phyloP scores from a whole-genome alignment of 2,329 filamentous ascomycete genomes.

The Albifimbria verrucaria region DNA sequence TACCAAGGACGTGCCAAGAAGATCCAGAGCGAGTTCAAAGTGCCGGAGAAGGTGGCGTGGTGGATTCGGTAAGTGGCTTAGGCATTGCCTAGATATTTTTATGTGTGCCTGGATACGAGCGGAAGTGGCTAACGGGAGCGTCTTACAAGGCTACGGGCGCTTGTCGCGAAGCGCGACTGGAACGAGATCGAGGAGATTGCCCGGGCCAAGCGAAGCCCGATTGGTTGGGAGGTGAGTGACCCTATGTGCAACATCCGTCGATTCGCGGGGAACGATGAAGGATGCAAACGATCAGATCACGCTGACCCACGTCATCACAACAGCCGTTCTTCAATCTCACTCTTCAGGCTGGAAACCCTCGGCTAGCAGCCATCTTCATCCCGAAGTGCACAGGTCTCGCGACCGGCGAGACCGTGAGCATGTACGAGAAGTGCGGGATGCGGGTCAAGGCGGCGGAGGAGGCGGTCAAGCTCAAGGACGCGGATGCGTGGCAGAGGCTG shows the following conservation, averaged over 20 bases:
- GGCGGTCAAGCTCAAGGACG: conserved; percentile 77
- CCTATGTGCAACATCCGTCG: background rate
- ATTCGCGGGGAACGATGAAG: background rate
- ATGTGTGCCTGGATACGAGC: background rate
- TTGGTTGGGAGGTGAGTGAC: conserved; percentile 84
- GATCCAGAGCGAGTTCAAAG: conserved; percentile 87
- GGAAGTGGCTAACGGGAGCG: background rate
- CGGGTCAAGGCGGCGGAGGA: conserved; percentile 87
- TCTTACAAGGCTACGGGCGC: conserved; percentile 65
- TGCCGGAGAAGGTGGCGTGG: conserved; percentile 85
- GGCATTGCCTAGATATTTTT: background rate
- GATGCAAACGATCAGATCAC: conserved; percentile 15
- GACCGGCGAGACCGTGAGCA: conserved; percentile 69
- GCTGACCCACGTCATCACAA: background rate
- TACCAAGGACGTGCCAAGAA: conserved; percentile 84
- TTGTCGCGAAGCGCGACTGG: conserved; percentile 90
- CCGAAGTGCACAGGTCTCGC: conserved; percentile 77
- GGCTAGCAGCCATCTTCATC: conserved; percentile 79
- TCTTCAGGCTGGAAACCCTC: conserved; percentile 83
- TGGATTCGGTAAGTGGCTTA: conserved; percentile 62
- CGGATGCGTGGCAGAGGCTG: conserved; percentile 69
- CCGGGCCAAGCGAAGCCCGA: conserved; percentile 78
- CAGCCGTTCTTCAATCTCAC: conserved; percentile 90
- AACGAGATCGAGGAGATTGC: conserved; percentile 84
- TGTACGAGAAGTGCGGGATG: conserved; percentile 97